A percentile compares a stretch with the other conserved stretches of the same genome.
Evolutionary conservation across 2,329 filamentous ascomycete species (phyloP).

Genomic region (Aspergillus sp.): DNA sequence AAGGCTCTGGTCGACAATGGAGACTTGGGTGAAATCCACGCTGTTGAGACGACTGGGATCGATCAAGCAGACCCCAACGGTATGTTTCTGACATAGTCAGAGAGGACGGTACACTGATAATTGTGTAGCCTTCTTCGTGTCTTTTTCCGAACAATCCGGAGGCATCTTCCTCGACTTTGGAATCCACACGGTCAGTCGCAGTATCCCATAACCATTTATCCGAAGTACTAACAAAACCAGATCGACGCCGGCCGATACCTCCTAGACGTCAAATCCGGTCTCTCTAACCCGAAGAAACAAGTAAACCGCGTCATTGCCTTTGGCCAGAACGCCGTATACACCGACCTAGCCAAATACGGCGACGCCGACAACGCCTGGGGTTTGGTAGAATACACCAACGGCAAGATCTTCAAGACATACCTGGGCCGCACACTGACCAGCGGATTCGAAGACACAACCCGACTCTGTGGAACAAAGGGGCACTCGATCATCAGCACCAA

Average conservation of each 20-base stretch:
- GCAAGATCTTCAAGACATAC: constrained; percentile 36
- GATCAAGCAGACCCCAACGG: constrained; percentile 3
- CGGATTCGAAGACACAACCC: constrained; percentile 35
- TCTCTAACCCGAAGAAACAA: constrained; percentile 9
- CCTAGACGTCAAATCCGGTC: constrained; percentile 5
- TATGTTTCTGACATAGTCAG: too few species aligned
- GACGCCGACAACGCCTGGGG: constrained; percentile 28
- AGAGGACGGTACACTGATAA: too few species aligned
- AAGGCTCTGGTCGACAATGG: constrained; percentile 4
- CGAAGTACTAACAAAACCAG: background rate
- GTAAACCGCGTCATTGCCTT: constrained; percentile 12
- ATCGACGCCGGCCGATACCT: constrained; percentile 8
- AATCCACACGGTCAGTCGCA: constrained; percentile 29
- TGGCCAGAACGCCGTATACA: constrained; percentile 7
- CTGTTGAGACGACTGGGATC: constrained; percentile 7
- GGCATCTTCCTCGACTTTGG: constrained; percentile 37
- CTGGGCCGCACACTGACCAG: constrained; percentile 38
- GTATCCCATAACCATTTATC: background rate
- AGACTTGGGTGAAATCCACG: constrained; percentile 3
- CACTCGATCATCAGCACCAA: too few species aligned
- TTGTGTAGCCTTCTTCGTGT: constrained; percentile 29
- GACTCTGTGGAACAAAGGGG: constrained; percentile 26
- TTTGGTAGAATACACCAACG: constrained; percentile 39
- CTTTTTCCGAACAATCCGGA: constrained; percentile 33
- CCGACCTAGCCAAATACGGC: constrained; percentile 6